These are phyloP conservation scores for Chrysanthemum lavandulifolium DNA, from an alignment of 129 eudicot genomes.

Conservation along the genomic window DNA sequence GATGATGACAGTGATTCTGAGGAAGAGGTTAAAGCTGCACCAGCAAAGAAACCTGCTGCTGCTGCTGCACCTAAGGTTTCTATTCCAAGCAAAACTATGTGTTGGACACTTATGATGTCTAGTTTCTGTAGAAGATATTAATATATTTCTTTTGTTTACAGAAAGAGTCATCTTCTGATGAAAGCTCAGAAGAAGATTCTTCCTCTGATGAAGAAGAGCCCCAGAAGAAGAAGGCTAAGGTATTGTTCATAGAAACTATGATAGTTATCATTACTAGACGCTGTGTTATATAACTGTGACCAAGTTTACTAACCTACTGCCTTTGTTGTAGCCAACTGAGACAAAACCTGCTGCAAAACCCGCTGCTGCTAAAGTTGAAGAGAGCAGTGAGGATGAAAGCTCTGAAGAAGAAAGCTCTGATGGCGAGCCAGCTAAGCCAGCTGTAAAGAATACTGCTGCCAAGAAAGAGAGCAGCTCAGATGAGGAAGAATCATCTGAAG, in stretches of 20 bases:
- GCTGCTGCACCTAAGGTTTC: constrained; percentile 31
- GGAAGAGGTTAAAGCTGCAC: constrained; percentile 31
- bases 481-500: constrained; percentile 37
- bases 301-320: background rate
- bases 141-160: background rate
- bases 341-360: constrained; percentile 32
- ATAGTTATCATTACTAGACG: background rate
- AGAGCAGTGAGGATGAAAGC: constrained; percentile 33
- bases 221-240: constrained; percentile 46
- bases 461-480: constrained; percentile 32
- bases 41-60: constrained; percentile 27
- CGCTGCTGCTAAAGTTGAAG: constrained; percentile 26
- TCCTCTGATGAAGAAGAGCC: constrained; percentile 58
- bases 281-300: background rate
- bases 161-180: constrained; percentile 18
- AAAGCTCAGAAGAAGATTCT: constrained; percentile 28
- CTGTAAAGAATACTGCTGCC: constrained; percentile 29
- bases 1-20: constrained; percentile 52
- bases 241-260: background rate
- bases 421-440: constrained; percentile 40
- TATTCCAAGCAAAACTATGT: no score
- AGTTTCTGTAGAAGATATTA: background rate
- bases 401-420: constrained; percentile 47
- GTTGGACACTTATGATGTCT: background rate
- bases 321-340: constrained; percentile 22